phyloP scores from a whole-genome alignment of 768 basidiomycete genomes.

The Xanthoconium stramineum region DNA sequence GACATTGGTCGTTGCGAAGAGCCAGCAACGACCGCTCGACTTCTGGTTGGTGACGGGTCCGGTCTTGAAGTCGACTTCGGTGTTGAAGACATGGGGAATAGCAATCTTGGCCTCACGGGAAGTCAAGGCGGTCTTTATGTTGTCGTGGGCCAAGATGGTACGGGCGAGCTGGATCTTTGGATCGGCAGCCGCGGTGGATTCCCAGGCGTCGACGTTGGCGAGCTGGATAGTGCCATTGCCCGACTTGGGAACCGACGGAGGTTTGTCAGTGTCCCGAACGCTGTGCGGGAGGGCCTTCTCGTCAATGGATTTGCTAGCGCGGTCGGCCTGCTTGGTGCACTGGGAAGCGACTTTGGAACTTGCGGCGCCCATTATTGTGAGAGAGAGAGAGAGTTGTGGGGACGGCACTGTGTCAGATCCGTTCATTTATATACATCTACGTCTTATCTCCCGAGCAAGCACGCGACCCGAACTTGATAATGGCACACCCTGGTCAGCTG shows the following conservation, averaged over 20 bases:
- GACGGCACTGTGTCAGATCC: conserved; percentile 11
- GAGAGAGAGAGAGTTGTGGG: conserved; percentile 5
- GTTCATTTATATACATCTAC: conserved; percentile 24
- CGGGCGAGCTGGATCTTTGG: conserved; percentile 73
- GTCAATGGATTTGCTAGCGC: conserved; percentile 19
- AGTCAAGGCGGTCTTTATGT: conserved; percentile 61
- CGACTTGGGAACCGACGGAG: conserved; percentile 36
- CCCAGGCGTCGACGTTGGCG: conserved; percentile 64
- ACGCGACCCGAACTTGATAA: conserved; percentile 9
- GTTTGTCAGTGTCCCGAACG: neutral
- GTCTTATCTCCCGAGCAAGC: conserved; percentile 17
- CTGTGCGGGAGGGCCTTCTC: conserved; percentile 19
- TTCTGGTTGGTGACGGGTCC: conserved; percentile 85
- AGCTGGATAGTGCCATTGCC: conserved; percentile 59
- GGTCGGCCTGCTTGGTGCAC: conserved; percentile 14
- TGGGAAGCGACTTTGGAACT: conserved; percentile 25
- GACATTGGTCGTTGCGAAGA: conserved; percentile 90
- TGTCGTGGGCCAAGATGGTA: conserved; percentile 66
- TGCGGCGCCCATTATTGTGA: conserved; percentile 24
- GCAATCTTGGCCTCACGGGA: conserved; percentile 59
- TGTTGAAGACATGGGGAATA: conserved; percentile 81
- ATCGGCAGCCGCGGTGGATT: conserved; percentile 48
- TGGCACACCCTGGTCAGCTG: neutral
- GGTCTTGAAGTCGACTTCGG: conserved; percentile 74
- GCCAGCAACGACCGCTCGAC: conserved; percentile 90